These are phyloP conservation scores for Tetrahymena thermophila DNA, from an alignment of 73 alveolate genomes.

Conservation along the genomic window DNA sequence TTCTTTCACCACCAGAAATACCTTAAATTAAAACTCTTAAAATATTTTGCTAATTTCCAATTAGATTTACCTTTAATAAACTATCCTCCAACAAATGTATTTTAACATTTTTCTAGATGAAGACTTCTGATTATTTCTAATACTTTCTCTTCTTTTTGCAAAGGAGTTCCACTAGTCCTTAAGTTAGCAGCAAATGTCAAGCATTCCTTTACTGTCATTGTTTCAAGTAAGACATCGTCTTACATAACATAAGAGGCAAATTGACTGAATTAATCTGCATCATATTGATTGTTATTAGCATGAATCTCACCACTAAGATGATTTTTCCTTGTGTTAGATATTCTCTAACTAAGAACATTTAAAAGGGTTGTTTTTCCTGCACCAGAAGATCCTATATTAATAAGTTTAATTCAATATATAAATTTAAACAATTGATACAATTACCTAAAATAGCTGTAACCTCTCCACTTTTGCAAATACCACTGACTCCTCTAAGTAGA, in stretches of 20 bases:
- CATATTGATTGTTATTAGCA: constrained; percentile 15
- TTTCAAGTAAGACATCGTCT: constrained; percentile 60
- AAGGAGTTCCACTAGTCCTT: constrained; percentile 2
- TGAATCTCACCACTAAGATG: constrained; percentile 2
- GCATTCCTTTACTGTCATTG: constrained; percentile 58
- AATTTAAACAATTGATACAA: not conserved
- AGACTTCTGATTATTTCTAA: constrained; percentile 10
- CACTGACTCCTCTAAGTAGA: not conserved
- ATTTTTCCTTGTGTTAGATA: not conserved
- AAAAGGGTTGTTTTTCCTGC: constrained; percentile 69
- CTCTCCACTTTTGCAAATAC: not conserved
- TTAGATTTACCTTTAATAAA: not conserved
- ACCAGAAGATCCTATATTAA: constrained; percentile 59
- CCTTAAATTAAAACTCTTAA: not conserved
- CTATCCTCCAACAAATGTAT: not conserved
- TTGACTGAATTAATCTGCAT: constrained; percentile 5
- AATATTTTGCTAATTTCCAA: too few relatives aligned
- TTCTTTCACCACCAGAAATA: constrained; percentile 38
- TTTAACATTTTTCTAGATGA: constrained; percentile 20
- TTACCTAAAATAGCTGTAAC: not conserved
- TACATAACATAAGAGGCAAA: constrained; percentile 58
- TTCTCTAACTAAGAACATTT: constrained; percentile 38
- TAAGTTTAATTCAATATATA: not conserved
- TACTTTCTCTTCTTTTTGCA: constrained; percentile 1
- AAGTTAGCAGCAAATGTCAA: constrained; percentile 54